Evolutionary conservation across 2,329 filamentous ascomycete genomes (phyloP), one percentile per base, ranked within the genome.

Genomic region (Capronia americana): DNA sequence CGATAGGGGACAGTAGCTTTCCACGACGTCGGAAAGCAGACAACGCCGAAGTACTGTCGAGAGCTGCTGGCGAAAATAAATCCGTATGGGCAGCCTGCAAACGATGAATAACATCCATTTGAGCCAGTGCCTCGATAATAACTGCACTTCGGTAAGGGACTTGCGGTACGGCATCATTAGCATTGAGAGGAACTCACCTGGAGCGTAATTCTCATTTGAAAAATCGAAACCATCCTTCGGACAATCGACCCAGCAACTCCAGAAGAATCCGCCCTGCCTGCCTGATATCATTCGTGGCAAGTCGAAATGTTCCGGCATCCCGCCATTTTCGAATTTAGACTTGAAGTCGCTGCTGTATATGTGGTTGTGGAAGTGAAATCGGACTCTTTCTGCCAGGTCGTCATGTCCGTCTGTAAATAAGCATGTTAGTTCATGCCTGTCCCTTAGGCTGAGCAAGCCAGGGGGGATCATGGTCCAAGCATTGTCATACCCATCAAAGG

Each of bases 161-260:
- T 12, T 4, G 23, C 4, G 28, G 12, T 28, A 44, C n/a, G 7
- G 23, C 17, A 8, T 17, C 28, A n/a, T 30, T 20, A 17, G 17
- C 28, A 41, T n/a, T 8, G n/a, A 20, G 10, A 50, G 30, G 2
- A 8, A 51, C 65, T 57, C 38, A 67, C 65, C 57, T 63, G 65
- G 26, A 26, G 61, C 66, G 59, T 74, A 73, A 34, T 69, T 64
- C 23, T 63, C 55, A 48, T 73, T 73, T 5, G 70, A 71, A 34
- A 73, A 73, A 58, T 73, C 69, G 38, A 68, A 65, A 55, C 86
- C 87, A 73, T 94, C 87, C 14, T 77, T 76, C 0, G 93, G 92
- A 74, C 93, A 97, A 0, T 87, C 86, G 46, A 90, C 87, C 73
- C 84, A 98, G 11, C 95, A 92, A 75, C 90, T 93, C 94, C 93